Evolutionary conservation across 108 stramenopile species (phyloP).

Genomic region (Cyclotella cryptica): DNA sequence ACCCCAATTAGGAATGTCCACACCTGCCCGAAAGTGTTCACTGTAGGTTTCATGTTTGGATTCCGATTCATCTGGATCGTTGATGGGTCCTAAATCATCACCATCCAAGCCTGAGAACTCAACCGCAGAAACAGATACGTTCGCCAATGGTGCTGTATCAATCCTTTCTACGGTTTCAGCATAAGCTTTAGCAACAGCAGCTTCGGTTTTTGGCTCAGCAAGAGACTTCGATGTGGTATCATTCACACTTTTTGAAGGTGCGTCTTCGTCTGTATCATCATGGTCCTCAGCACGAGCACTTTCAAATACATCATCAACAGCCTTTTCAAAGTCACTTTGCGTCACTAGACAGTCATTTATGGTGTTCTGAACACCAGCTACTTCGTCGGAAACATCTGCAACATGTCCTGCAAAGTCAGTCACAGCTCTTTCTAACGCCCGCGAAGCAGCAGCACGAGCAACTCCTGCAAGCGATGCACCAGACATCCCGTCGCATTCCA

Average conservation of each 20-base stretch:
- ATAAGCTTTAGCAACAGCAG: background rate
- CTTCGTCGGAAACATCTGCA: constrained; percentile 18
- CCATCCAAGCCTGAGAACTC: background rate
- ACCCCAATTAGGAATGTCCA: constrained; percentile 1
- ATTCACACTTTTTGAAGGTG: background rate
- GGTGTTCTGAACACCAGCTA: constrained; percentile 14
- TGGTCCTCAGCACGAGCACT: constrained; percentile 14
- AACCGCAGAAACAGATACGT: background rate
- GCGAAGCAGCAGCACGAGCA: constrained; percentile 82
- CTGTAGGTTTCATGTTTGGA: constrained; percentile 1
- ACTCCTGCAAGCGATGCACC: constrained; percentile 86
- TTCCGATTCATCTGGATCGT: background rate
- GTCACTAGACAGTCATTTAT: constrained; percentile 80
- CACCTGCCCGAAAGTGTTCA: constrained; percentile 7
- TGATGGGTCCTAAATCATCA: background rate
- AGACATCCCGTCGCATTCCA: constrained; percentile 76
- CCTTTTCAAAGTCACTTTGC: constrained; percentile 66
- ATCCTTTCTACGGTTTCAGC: background rate
- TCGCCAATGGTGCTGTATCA: background rate
- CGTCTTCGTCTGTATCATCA: background rate
- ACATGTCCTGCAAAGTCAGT: constrained; percentile 58
- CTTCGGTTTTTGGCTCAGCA: background rate
- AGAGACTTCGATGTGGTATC: background rate
- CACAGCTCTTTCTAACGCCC: constrained; percentile 78
- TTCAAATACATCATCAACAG: constrained; percentile 74